phyloP scores from a whole-genome alignment of 2,329 filamentous ascomycete species.

The Zasmidium citrigriseum region DNA sequence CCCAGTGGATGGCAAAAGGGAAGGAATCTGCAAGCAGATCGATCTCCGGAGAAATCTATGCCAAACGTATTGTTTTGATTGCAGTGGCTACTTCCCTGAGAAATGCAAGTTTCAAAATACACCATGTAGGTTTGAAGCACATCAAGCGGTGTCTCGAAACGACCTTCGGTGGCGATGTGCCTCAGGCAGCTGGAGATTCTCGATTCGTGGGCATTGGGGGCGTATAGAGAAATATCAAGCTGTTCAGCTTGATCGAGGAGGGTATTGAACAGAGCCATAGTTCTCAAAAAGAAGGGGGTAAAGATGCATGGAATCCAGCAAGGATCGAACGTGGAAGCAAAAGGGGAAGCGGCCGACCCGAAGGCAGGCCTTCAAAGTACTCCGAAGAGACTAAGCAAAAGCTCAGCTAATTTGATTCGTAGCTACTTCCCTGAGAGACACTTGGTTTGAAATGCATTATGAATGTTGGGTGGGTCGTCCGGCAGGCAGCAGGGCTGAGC shows the following conservation, averaged over 20 bases:
- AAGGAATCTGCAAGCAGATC: neutral
- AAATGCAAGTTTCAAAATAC: too few relatives aligned
- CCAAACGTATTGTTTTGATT: neutral
- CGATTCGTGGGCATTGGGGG: too few relatives aligned
- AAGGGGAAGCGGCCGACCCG: neutral
- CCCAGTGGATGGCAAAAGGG: neutral
- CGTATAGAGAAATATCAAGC: too few relatives aligned
- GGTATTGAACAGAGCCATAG: too few relatives aligned
- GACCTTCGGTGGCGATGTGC: too few relatives aligned
- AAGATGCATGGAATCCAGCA: too few relatives aligned
- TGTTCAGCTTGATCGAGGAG: too few relatives aligned
- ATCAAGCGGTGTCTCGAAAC: too few relatives aligned
- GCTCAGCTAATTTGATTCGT: neutral
- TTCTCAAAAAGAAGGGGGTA: too few relatives aligned
- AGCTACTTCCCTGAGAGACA: neutral
- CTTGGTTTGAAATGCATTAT: neutral
- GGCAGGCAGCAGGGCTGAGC: too few relatives aligned
- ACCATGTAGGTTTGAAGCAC: too few relatives aligned
- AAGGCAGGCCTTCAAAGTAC: neutral
- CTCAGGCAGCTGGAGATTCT: too few relatives aligned
- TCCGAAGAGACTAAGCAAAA: neutral
- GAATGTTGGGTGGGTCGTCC: neutral
- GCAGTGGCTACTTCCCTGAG: neutral
- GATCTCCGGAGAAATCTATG: neutral
- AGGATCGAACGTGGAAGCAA: neutral